Conservation (phyloP, 2,329 filamentous ascomycete genomes). For the Diaporthe citrichinensis region DNA sequence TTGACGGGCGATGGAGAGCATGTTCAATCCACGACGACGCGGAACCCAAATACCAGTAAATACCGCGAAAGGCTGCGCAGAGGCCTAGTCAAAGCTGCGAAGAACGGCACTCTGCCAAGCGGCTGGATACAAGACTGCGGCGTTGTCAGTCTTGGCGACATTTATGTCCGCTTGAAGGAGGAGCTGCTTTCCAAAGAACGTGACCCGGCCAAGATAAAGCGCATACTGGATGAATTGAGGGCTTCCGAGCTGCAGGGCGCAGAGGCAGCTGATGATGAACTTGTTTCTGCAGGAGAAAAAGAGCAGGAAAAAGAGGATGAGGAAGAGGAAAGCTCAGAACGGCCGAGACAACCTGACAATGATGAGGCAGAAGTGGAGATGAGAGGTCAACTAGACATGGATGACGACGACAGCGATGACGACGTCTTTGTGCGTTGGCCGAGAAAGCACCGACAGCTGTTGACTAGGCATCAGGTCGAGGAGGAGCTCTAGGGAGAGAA, state of each 20-base stretch:
- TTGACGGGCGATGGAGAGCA: neutral
- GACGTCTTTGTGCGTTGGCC: conserved; percentile 1
- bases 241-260: neutral
- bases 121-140: neutral
- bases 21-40: neutral
- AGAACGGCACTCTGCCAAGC: neutral
- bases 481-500: neutral
- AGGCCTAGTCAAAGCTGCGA: conserved; percentile 9
- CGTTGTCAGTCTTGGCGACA: neutral
- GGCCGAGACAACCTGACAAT: neutral
- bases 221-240: conserved; percentile 7
- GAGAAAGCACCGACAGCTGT: neutral
- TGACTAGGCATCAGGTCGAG: neutral
- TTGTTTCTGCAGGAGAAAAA: neutral
- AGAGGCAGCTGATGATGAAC: neutral
- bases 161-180: conserved; percentile 2
- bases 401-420: conserved; percentile 1
- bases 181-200: neutral
- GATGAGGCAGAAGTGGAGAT: neutral
- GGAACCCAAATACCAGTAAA: neutral
- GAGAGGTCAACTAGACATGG: neutral
- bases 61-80: neutral
- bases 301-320: neutral
- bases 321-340: neutral
- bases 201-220: conserved; percentile 1